Conservation (phyloP, 768 basidiomycete species). For the Hygrophorus pudorinus region DNA sequence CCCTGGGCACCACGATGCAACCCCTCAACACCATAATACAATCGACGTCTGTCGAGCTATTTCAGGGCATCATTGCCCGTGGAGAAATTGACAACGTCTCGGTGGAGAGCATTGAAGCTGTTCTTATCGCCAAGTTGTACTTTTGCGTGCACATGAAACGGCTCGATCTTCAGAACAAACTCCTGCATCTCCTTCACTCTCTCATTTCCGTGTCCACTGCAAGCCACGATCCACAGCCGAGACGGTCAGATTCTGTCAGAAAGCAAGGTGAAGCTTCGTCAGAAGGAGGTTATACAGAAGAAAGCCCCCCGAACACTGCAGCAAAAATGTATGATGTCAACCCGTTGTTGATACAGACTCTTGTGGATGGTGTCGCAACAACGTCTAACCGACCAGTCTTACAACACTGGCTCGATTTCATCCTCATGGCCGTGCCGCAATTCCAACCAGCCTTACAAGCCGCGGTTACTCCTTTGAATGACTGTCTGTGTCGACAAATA, state of each 20-base stretch:
- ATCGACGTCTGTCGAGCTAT: slow-evolving; percentile 64
- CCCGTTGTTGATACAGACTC: slow-evolving; percentile 63
- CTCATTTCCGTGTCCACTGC: slow-evolving; percentile 58
- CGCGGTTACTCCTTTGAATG: slow-evolving; percentile 64
- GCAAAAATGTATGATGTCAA: slow-evolving; percentile 42
- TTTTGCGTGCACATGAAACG: slow-evolving; percentile 56
- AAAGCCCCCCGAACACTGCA: slow-evolving; percentile 20
- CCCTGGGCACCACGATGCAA: slow-evolving; percentile 40
- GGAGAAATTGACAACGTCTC: slow-evolving; percentile 62
- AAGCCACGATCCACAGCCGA: slow-evolving; percentile 16
- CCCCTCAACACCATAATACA: slow-evolving; percentile 59
- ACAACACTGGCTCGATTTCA: slow-evolving; percentile 96
- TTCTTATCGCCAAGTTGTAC: slow-evolving; percentile 68
- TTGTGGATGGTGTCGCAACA: slow-evolving; percentile 70
- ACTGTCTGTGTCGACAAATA: slow-evolving; percentile 70
- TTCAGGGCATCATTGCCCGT: slow-evolving; percentile 73
- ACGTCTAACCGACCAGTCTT: slow-evolving; percentile 67
- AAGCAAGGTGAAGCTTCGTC: slow-evolving; percentile 19
- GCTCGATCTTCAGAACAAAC: slow-evolving; percentile 86
- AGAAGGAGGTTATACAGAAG: slow-evolving; percentile 23
- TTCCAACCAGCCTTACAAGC: slow-evolving; percentile 64
- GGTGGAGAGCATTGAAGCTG: slow-evolving; percentile 58
- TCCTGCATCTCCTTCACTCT: slow-evolving; percentile 84
- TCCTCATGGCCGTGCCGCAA: slow-evolving; percentile 83
- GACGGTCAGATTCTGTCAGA: slow-evolving; percentile 14